phyloP scores from a whole-genome alignment of 139 green algal genomes.

The Helicosporidium sp. region DNA sequence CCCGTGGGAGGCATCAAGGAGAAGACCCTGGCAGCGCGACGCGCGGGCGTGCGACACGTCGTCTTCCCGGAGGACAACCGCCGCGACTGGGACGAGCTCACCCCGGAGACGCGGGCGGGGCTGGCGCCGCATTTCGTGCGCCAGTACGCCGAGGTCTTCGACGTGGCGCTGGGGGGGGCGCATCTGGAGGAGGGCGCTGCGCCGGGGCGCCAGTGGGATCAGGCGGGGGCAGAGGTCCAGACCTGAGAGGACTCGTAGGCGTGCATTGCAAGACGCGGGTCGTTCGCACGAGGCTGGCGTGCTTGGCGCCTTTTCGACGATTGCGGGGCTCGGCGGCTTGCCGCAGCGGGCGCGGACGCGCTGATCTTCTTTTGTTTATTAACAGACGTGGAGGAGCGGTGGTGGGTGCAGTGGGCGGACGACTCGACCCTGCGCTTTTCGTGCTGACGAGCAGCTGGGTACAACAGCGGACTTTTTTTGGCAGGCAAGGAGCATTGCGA shows the following conservation, averaged over 20 bases:
- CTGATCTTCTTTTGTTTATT: too few relatives aligned
- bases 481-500: too few relatives aligned
- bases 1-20: conserved; percentile 85
- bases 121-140: conserved; percentile 68
- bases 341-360: too few relatives aligned
- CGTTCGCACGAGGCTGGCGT: background rate
- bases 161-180: conserved; percentile 38
- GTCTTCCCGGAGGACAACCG: conserved; percentile 81
- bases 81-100: conserved; percentile 80
- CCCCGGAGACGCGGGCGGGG: conserved; percentile 56
- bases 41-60: conserved; percentile 40
- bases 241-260: background rate
- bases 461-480: too few relatives aligned
- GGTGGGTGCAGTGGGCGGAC: too few relatives aligned
- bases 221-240: too few relatives aligned
- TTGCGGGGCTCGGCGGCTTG: too few relatives aligned
- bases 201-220: background rate
- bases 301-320: background rate
- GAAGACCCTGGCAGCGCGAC: conserved; percentile 67
- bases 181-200: background rate
- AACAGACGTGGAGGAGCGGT: too few relatives aligned
- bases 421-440: too few relatives aligned
- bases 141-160: conserved; percentile 66
- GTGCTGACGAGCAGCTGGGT: too few relatives aligned
- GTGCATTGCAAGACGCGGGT: background rate